Evolutionary conservation across 306 rosid genomes (phyloP).

Genomic region (Prunus mongolica): DNA sequence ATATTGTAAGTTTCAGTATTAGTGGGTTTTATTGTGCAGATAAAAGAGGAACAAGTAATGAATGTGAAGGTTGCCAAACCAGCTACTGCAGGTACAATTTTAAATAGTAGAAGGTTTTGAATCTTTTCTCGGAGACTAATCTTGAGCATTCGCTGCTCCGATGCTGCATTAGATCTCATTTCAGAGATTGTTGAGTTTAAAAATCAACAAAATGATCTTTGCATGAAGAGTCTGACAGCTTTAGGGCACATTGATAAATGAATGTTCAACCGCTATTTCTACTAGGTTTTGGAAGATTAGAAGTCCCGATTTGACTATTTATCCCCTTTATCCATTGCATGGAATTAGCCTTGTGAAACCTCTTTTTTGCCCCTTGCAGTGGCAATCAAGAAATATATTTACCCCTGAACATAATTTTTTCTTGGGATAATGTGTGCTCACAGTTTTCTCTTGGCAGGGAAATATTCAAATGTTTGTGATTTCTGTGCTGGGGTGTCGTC

Average conservation of each 20-base stretch:
- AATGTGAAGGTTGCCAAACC: constrained; percentile 72
- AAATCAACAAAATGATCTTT: neutral
- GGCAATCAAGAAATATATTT: neutral
- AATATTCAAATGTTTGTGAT: constrained; percentile 68
- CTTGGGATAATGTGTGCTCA: neutral
- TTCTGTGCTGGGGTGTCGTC: constrained; percentile 95
- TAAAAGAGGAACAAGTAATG: constrained; percentile 47
- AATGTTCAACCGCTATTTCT: neutral
- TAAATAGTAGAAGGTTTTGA: neutral
- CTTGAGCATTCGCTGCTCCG: neutral
- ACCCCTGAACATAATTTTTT: neutral
- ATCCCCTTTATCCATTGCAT: neutral
- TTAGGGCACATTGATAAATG: neutral
- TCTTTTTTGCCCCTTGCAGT: neutral
- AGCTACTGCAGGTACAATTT: constrained; percentile 61
- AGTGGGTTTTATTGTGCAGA: constrained; percentile 39
- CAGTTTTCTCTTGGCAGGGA: constrained; percentile 38
- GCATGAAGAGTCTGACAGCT: neutral
- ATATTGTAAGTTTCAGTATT: neutral
- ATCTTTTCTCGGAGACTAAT: neutral
- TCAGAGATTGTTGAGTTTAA: neutral
- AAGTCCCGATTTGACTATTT: neutral
- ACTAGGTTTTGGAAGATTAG: constrained; percentile 1
- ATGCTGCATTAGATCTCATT: neutral
- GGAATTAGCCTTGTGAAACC: neutral